Evolutionary conservation across 164 flowering plant genomes (phyloP).

Genomic region (Chimonanthus salicifolius): DNA sequence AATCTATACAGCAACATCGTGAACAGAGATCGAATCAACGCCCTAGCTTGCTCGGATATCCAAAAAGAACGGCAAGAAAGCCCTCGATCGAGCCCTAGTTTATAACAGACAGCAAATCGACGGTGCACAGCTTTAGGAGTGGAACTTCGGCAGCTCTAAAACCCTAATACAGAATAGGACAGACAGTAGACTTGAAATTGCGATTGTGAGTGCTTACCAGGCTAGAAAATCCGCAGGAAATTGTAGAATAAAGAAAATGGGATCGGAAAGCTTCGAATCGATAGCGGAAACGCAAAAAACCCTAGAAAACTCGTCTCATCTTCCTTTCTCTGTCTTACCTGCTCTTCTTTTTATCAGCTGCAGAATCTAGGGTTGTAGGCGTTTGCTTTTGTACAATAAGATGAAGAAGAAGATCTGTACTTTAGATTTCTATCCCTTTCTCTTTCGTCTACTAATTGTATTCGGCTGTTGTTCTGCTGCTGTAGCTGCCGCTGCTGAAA

Average conservation of each 20-base stretch:
- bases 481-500: no score
- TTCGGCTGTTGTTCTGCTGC: no score
- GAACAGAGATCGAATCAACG: not conserved
- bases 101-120: constrained; percentile 1
- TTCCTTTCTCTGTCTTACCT: not conserved
- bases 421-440: not conserved
- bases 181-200: not conserved
- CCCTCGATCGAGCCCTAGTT: constrained; percentile 5
- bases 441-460: not conserved
- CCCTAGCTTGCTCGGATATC: not conserved
- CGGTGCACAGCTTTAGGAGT: not conserved
- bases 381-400: not conserved
- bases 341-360: not conserved
- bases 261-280: not conserved
- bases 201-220: not conserved
- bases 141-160: not conserved
- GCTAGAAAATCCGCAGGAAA: not conserved
- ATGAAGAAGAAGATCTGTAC: not conserved
- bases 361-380: not conserved
- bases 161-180: not conserved
- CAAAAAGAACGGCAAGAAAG: not conserved
- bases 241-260: not conserved
- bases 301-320: constrained; percentile 2
- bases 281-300: not conserved
- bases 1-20: no score